Evolutionary conservation across 192 early-diverging fungal genomes (phyloP), one percentile per base, ranked within the genome.

Genomic region (Backusella australiensis): DNA sequence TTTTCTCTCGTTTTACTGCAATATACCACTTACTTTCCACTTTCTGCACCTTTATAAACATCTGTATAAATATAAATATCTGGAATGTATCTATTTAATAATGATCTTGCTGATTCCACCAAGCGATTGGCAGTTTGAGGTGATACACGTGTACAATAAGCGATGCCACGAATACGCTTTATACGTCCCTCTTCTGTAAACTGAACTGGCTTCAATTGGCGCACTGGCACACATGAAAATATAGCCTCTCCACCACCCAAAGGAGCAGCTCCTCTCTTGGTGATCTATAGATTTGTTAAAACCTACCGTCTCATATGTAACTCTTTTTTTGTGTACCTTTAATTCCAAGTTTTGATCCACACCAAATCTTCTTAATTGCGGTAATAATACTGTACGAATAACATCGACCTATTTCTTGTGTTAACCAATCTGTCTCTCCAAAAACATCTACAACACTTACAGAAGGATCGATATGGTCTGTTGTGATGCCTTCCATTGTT

Each of bases 31-130:
- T 76, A 85, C 70, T 91, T 82, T 39, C 98, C 97, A 19, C 93
- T 92, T 75, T 99, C 96, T 8, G 91, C 93, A n/a, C 98, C 97
- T 79, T 96, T 96, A 82, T 94, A 98, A 63, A 97, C 94, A 84
- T 98, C 98, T 32, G 98, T 96, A 83, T 96, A 98, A 69, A 99
- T 92, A 79, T 97, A 98, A 39, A 99, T 94, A 80, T 99, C 97
- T 6, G 96, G 96, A 75, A 98, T 97, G 82, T 93, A 98, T 74
- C 90, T 89, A 69, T 97, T 98, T 69, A 99, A 85, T 76, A 96
- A 86, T 5, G 89, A 84, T 56, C 98, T 85, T 26, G 96, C 94
- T 5, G 96, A 85, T 77, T 98, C 94, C 4, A 95, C 93, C 72
- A 97, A 89, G 36, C 98, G 92, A 85, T 98, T 99, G 34, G 98